These are phyloP conservation scores for Nasturtium officinale DNA, from an alignment of 345 rosid genomes.

Conservation along the genomic window DNA sequence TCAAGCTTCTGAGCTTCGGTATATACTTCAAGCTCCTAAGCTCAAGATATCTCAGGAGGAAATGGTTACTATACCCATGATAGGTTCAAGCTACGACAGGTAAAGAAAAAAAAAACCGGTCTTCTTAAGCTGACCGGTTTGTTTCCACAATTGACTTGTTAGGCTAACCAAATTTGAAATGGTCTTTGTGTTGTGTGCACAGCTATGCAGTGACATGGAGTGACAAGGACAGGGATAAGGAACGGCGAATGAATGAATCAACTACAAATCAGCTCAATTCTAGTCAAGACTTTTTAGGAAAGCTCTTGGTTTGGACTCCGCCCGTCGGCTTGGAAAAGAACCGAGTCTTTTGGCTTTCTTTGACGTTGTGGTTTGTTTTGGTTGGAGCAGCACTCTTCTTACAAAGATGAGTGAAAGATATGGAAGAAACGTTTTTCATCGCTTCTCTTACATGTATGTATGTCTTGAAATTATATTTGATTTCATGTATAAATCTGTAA, in stretches of 20 bases:
- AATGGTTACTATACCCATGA: slow-evolving; percentile 83
- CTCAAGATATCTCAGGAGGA: slow-evolving; percentile 89
- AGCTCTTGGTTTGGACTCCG: slow-evolving; percentile 82
- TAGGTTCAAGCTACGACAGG: slow-evolving; percentile 86
- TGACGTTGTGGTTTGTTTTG: slow-evolving; percentile 81
- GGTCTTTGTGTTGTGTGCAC: slow-evolving; percentile 34
- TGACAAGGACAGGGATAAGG: slow-evolving; percentile 70
- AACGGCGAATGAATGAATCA: slow-evolving; percentile 50
- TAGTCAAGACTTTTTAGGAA: slow-evolving; percentile 66
- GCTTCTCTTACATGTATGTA: slow-evolving; percentile 20
- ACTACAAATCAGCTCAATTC: slow-evolving; percentile 73
- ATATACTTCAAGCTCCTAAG: slow-evolving; percentile 93
- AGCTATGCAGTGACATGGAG: slow-evolving; percentile 93
- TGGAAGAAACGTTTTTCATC: background rate
- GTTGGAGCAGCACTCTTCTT: slow-evolving; percentile 83
- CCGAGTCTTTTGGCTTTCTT: slow-evolving; percentile 69
- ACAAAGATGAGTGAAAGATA: slow-evolving; percentile 52
- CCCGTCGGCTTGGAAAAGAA: slow-evolving; percentile 68
- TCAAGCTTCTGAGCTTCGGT: slow-evolving; percentile 90
- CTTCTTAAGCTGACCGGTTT: background rate
- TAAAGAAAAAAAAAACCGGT: background rate
- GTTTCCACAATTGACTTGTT: background rate
- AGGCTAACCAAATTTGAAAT: background rate
- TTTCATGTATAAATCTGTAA: slow-evolving; percentile 28
- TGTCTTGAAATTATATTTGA: slow-evolving; percentile 34